Evolutionary conservation across 2,329 filamentous ascomycete genomes (phyloP).

Genomic region (Fusarium multiceps): DNA sequence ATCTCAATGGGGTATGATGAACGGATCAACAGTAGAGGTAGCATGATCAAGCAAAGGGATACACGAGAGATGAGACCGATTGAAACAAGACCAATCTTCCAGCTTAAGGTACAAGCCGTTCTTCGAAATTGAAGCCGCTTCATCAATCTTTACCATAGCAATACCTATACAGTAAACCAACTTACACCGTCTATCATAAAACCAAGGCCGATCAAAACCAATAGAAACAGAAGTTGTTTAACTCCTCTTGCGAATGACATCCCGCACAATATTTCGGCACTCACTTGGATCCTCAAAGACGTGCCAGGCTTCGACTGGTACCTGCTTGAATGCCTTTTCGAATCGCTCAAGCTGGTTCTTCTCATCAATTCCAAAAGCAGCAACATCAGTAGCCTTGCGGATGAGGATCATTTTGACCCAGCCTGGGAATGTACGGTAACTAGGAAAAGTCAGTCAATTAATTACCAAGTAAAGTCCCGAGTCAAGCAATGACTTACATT

Average conservation of each 20-base stretch:
- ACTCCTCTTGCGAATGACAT: slow-evolving; percentile 34
- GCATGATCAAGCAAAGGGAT: background rate
- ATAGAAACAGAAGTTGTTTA: background rate
- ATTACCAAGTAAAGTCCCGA: background rate
- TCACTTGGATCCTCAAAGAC: slow-evolving; percentile 84
- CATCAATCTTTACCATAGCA: background rate
- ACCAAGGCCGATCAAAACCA: background rate
- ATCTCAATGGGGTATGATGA: background rate
- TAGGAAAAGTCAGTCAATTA: slow-evolving; percentile 44
- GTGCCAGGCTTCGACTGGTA: slow-evolving; percentile 79
- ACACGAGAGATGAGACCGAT: background rate
- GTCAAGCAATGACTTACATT: slow-evolving; percentile 63
- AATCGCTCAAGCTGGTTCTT: slow-evolving; percentile 82
- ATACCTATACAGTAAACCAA: background rate
- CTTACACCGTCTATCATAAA: background rate
- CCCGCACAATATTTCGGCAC: slow-evolving; percentile 55
- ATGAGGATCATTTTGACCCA: slow-evolving; percentile 91
- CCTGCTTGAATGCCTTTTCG: slow-evolving; percentile 80
- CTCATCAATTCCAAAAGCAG: slow-evolving; percentile 74
- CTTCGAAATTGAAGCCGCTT: background rate
- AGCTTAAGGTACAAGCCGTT: background rate
- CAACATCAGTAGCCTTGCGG: slow-evolving; percentile 81
- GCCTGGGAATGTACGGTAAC: slow-evolving; percentile 71
- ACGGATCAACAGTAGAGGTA: background rate
- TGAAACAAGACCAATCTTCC: background rate